Evolutionary conservation across 768 basidiomycete genomes (phyloP), one percentile per base, ranked within the genome.

Genomic region (Termitomyces sp.): DNA sequence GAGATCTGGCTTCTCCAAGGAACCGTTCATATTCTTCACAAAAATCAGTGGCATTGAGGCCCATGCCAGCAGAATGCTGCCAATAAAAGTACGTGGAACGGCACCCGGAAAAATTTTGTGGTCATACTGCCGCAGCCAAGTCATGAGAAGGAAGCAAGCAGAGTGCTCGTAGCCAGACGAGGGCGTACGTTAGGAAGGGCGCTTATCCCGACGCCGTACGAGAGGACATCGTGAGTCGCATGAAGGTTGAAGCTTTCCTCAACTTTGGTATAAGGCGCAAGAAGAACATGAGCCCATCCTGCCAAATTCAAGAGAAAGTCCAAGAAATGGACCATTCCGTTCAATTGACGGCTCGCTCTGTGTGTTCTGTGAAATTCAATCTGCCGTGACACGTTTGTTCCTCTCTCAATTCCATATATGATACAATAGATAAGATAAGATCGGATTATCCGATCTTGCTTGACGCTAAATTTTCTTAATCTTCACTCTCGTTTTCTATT

Each of bases 231-330:
- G 66, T 97, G 92, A 0, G 79, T 80, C 0, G 92, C 94, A 67
- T 98, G 97, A 9, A 98, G 79, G 62, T 89, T 94, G 78, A 98
- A 98, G 65, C 89, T 91, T 72, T 99, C 97, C 70, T 99, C 97
- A 30, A 99, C 97, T 73, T 99, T 99, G 3, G 91, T 90, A 68
- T 89, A 93, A 0, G 97, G 96, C 2, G 91, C 82, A 3, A 91
- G 73, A 26, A 89, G 62, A 47, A 95, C 87, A 61, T 96, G 88
- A 1, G 66, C 62, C 79, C 84, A 89, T 52, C 76, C 75, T 46
- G 77, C 74, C 0, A 64, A 64, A 26, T 85, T 67, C 15, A 89
- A 64, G 10, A 83, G 64, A 19, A 73, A 60, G 63, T 91, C 89
- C 17, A 81, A 70, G 4, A 63, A 46, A 33, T 48, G 17, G 47